phyloP scores from a whole-genome alignment of 306 rosid species.

The Castanea crenata region DNA sequence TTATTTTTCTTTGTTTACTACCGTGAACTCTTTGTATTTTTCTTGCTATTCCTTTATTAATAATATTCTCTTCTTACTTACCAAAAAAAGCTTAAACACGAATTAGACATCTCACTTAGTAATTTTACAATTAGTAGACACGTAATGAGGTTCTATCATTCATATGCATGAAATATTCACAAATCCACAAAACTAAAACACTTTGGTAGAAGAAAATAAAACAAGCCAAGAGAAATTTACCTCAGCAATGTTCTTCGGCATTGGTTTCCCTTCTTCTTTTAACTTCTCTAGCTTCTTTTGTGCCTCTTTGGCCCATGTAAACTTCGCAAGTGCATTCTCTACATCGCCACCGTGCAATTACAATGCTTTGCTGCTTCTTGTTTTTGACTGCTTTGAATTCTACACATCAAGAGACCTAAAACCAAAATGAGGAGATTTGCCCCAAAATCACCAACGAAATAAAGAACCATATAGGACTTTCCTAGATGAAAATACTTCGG shows the following conservation, averaged over 20 bases:
- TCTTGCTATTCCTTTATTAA: too few species aligned
- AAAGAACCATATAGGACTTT: not conserved
- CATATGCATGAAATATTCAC: not conserved
- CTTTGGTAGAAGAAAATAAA: slow-evolving; percentile 4
- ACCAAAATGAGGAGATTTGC: slow-evolving; percentile 8
- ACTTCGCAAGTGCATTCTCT: slow-evolving; percentile 84
- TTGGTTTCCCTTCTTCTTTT: slow-evolving; percentile 86
- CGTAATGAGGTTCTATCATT: not conserved
- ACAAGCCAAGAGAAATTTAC: slow-evolving; percentile 29
- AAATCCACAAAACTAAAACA: not conserved
- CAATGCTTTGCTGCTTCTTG: slow-evolving; percentile 85
- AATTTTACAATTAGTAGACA: not conserved
- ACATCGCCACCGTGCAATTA: slow-evolving; percentile 78
- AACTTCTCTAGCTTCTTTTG: slow-evolving; percentile 70
- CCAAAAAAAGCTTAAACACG: not conserved
- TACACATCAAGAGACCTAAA: slow-evolving; percentile 40
- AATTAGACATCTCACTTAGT: not conserved
- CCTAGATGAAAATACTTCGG: not conserved
- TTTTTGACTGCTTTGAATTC: slow-evolving; percentile 65
- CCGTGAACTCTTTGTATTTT: too few species aligned
- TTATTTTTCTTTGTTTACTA: too few species aligned
- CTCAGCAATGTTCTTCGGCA: slow-evolving; percentile 69
- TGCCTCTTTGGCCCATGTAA: slow-evolving; percentile 88
- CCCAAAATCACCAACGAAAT: not conserved
- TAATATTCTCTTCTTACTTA: too few species aligned